A percentile compares a stretch with the other conserved stretches of the same genome.
Evolutionary conservation across 2,329 filamentous ascomycete genomes (phyloP).

Genomic region (Verticillium klebahnii): DNA sequence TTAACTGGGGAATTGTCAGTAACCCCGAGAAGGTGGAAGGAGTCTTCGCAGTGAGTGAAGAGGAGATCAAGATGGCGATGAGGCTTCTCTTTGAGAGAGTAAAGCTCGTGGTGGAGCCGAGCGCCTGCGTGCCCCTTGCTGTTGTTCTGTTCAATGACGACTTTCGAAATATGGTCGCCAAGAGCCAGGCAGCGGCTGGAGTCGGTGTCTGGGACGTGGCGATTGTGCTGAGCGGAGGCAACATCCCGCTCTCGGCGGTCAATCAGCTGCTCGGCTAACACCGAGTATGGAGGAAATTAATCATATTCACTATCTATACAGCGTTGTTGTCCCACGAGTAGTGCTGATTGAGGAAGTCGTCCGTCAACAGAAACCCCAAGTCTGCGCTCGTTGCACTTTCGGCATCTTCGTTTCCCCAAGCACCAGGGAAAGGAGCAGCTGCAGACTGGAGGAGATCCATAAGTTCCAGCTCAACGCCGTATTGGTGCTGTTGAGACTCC

Average conservation of each 20-base stretch:
- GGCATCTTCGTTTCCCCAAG: not conserved
- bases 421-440: not conserved
- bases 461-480: constrained; percentile 1
- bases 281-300: not conserved
- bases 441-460: constrained; percentile 1
- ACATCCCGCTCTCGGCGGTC: not conserved
- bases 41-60: constrained; percentile 56
- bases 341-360: constrained; percentile 3
- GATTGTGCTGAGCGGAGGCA: not conserved
- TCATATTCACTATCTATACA: not conserved
- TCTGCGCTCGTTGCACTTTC: not conserved
- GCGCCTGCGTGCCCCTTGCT: constrained; percentile 56
- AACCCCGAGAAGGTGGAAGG: constrained; percentile 48
- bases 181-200: not conserved
- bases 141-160: constrained; percentile 59
- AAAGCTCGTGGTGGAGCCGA: constrained; percentile 63
- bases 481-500: not conserved
- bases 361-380: constrained; percentile 6
- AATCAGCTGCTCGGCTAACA: not conserved
- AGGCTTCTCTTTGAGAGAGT: constrained; percentile 57
- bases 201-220: not conserved
- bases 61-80: constrained; percentile 59
- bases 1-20: constrained; percentile 55
- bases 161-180: constrained; percentile 43
- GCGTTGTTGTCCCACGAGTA: not conserved